Evolutionary conservation across 1,139 yeast genomes (phyloP), one percentile per base, ranked within the genome.

Genomic region (Lodderomyces elongisporus): DNA sequence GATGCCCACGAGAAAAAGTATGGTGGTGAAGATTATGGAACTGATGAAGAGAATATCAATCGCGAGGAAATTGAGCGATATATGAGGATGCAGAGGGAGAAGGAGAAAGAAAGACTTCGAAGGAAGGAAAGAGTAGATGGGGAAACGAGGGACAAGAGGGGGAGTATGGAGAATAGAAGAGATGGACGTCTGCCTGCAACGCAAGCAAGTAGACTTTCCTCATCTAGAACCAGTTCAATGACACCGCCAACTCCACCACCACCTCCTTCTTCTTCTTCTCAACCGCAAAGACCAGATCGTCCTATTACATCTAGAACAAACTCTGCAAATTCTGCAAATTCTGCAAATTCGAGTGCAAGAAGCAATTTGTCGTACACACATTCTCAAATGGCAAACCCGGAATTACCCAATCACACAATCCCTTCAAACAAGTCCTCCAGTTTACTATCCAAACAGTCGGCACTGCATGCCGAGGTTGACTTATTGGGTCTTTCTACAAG

Each of bases 31-130:
- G 72, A 67, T 32, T 63, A 65, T 43, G 78, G 72, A 3, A 52
- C 62, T 1, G 73, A 66, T 39, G 65, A 62, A 23, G 73, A 66
- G 18, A 66, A 72, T 38, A 58, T 71, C 37, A 62, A 71, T 37
- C 56, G 52, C 20, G 71, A 62, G 4, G 66, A 65, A 25, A 67
- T 72, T 43, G 58, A 60, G 32, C 45, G 51, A 13, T 56, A 67
- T 31, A 65, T 71, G 53, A 59, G 56, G 30, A 35, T 43, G 12
- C 77, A 71, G 41, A 55, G 55, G 35, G 56, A 54, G 27, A 62
- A 57, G 41, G 74, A 69, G n/a, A 55, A 47, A 34, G 67, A 63
- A 38, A 54, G 60, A 34, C 49, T 49, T 14, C 54, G 49, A 35
- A n/a, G n/a, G n/a, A n/a, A n/a, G n/a, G 51, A 54, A 15, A 45